Base-by-base conservation (phyloP, 306 rosid species). In the Sicyos edulis region DNA sequence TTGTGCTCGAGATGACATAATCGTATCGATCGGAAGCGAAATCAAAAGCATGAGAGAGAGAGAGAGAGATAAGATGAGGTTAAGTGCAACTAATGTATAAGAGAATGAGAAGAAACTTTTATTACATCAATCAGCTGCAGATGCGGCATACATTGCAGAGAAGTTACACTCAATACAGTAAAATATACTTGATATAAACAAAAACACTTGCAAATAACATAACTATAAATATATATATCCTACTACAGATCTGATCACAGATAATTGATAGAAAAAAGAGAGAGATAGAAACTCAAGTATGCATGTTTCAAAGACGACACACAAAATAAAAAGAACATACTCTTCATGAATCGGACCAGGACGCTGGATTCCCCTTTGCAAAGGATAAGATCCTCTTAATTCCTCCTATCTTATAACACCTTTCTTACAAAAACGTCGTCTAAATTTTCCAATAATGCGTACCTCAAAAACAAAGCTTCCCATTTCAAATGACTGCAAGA, bases 71-170 rank as follows among this genome's bases (percentile, higher is more conserved):
- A 12, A 12, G 50, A 61, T 4, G 49, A 4, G 70, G 9, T 64
- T 42, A 64, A 45, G 44, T 42, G 54, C 70, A 40, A 40, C 13
- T 12, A 19, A 42, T 10, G 52, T 65, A 65, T 19, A 66, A n/a
- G 71, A 66, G 14, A 47, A 67, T 45, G 4, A 51, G 71, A 65
- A 44, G 54, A 67, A 67, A 67, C 72, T 67, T 67, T 67, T 67
- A 65, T 67, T 47, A 66, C 56, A 45, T 67, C 72, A 69, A 69
- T 69, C 73, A 50, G 73, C 58, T 69, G 73, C 73, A 50, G 24
- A 49, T 69, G 58, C 58, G 47, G 47, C 72, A 67, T 20, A 37
- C 72, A 65, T 8, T 65, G 71, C 71, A 65, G 71, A 69, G 57
- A 69, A 69, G 7, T 50, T 50, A 69, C 73, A 69, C 58, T 69